phyloP scores from a whole-genome alignment of 371 early-diverging fungal genomes.

The Haplosporangium sp. region DNA sequence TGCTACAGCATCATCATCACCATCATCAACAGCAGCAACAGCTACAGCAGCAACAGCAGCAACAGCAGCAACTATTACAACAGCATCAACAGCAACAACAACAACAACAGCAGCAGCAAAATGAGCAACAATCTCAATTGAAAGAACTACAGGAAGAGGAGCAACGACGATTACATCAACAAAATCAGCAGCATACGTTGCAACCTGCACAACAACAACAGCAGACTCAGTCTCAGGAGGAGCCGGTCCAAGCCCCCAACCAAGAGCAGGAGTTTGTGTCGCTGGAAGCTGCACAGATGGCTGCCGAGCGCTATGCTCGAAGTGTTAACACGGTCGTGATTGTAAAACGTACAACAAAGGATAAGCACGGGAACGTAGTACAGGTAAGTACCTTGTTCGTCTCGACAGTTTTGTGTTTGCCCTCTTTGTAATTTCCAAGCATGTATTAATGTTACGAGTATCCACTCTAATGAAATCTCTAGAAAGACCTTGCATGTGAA shows the following conservation, averaged over 20 bases:
- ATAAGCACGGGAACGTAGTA: slow-evolving; percentile 44
- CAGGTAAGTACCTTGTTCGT: slow-evolving; percentile 20
- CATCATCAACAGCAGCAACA: slow-evolving; percentile 7
- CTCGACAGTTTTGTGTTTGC: not conserved
- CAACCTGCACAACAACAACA: not conserved
- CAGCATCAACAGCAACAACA: slow-evolving; percentile 12
- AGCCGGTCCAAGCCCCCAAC: slow-evolving; percentile 29
- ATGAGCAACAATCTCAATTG: slow-evolving; percentile 16
- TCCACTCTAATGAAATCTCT: not conserved
- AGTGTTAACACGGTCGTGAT: slow-evolving; percentile 44
- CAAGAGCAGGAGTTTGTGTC: slow-evolving; percentile 41
- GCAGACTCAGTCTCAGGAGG: not conserved
- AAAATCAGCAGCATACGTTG: not conserved
- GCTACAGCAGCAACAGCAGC: slow-evolving; percentile 14
- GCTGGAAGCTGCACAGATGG: slow-evolving; percentile 36
- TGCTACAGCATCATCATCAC: not conserved
- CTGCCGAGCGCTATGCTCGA: slow-evolving; percentile 43
- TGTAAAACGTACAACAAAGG: slow-evolving; percentile 51
- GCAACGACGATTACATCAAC: slow-evolving; percentile 22
- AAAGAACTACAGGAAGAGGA: slow-evolving; percentile 22
- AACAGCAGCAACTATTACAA: slow-evolving; percentile 10
- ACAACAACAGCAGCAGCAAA: slow-evolving; percentile 13
- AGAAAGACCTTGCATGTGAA: slow-evolving; percentile 55
- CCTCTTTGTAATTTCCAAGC: not conserved
- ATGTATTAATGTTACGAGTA: not conserved